Base-by-base conservation (phyloP, 768 basidiomycete genomes). In the Clathrus columnatus region DNA sequence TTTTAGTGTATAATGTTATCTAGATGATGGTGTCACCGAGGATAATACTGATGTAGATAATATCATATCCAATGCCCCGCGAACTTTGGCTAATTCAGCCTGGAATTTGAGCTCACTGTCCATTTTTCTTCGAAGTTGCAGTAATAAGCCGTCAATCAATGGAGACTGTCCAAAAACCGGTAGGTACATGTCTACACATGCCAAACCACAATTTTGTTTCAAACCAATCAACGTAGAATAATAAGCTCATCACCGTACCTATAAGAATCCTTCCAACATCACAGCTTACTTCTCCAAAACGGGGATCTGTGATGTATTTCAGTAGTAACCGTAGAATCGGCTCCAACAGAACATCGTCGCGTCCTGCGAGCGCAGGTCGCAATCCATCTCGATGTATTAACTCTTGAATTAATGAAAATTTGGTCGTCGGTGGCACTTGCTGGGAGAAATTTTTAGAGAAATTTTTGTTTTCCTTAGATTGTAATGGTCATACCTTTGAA, bases 141-240 rank as follows among this genome's bases (percentile, higher is more conserved):
- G 72, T 63, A 98, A 85, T 36, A 95, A 74, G 5, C 85, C 75
- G 68, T 98, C 96, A 52, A 99, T 87, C 44, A 93, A 73, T 0
- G 93, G 91, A 21, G 93, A 93, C 68, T 95, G 91, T 1, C 95
- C 95, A n/a, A 98, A 73, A 30, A 95, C 85, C 0, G 90, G 80
- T 2, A 79, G 75, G 68, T 99, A 99, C 80, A 96, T 86, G 50
- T 97, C 95, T 98, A 64, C n/a, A n/a, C n/a, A 16, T 32, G 21
- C 20, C 42, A 48, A 56, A 54, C 52, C 23, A 58, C 49, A 17
- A 60, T 43, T 60, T 54, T 60, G n/a, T n/a, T n/a, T n/a, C n/a
- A n/a, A n/a, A n/a, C n/a, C n/a, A n/a, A n/a, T n/a, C n/a, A n/a
- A n/a, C n/a, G n/a, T 24, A 29, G 20, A 24, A 21, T 48, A 27